Percentiles rank a stretch among this genome's conserved stretches.
phyloP scores from a whole-genome alignment of 2,329 filamentous ascomycete genomes.

The Cordyceps fumosorosea region DNA sequence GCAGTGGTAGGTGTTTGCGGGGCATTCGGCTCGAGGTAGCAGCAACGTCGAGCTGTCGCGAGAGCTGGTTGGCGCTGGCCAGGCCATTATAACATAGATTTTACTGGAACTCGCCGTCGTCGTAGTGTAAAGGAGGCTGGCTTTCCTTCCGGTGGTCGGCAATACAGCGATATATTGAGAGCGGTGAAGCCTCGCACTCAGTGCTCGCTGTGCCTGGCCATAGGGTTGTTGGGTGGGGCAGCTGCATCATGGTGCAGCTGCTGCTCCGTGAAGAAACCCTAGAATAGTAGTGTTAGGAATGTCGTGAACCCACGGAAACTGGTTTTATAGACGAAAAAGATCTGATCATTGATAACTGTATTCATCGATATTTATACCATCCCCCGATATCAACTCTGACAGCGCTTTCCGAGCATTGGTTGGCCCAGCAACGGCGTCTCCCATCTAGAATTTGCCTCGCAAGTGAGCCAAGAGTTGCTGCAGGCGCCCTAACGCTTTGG shows the following conservation, averaged over 20 bases:
- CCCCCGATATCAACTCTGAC: not conserved
- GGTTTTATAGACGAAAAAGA: not conserved
- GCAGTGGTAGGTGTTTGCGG: slow-evolving; percentile 45
- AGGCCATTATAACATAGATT: not conserved
- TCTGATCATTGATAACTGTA: not conserved
- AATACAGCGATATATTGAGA: not conserved
- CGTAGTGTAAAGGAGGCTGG: not conserved
- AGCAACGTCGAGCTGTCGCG: slow-evolving; percentile 17
- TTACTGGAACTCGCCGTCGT: not conserved
- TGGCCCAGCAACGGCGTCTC: slow-evolving; percentile 15
- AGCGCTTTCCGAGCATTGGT: slow-evolving; percentile 1
- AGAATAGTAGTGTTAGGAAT: not conserved
- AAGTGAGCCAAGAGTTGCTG: slow-evolving; percentile 33
- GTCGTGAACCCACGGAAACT: not conserved
- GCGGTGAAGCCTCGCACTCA: not conserved
- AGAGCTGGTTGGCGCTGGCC: slow-evolving; percentile 17
- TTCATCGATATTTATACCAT: not conserved
- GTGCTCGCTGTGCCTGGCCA: not conserved
- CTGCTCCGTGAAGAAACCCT: not conserved
- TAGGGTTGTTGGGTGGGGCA: not conserved
- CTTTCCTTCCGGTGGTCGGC: not conserved
- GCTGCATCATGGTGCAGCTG: not conserved
- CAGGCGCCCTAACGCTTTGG: slow-evolving; percentile 28
- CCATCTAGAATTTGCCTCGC: slow-evolving; percentile 21
- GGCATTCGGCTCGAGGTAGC: slow-evolving; percentile 31